phyloP scores from a whole-genome alignment of 768 basidiomycete species.

The Cystobasidium onofrii region DNA sequence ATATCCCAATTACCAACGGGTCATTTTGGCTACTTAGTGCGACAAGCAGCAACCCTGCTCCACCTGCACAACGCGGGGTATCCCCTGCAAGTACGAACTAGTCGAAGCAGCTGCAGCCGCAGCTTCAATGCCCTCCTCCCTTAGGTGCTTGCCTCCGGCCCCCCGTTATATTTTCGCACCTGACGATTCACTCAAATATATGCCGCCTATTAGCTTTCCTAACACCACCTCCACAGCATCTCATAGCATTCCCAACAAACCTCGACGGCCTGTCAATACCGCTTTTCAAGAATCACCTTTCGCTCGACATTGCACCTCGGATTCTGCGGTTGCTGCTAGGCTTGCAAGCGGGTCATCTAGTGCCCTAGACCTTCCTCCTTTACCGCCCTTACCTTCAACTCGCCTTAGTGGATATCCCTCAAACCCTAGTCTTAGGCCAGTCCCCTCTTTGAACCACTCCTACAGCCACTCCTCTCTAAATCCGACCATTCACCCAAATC shows the following conservation, averaged over 20 bases:
- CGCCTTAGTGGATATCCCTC: neutral
- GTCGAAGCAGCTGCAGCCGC: constrained; percentile 1
- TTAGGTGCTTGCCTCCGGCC: constrained; percentile 13
- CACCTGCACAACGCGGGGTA: neutral
- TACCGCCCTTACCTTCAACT: neutral
- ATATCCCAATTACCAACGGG: no score
- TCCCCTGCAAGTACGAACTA: neutral
- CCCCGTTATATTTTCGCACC: constrained; percentile 13
- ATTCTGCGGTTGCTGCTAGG: neutral
- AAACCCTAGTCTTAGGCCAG: neutral
- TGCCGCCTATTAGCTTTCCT: neutral
- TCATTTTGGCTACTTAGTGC: neutral
- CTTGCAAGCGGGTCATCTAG: neutral
- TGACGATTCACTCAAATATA: neutral
- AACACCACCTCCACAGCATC: neutral
- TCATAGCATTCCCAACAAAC: neutral
- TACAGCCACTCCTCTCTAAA: neutral
- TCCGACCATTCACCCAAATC: neutral
- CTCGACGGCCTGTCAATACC: neutral
- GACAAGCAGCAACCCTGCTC: constrained; percentile 15
- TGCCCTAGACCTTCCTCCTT: neutral
- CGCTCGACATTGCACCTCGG: neutral
- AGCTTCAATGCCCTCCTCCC: neutral
- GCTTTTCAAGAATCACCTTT: neutral
- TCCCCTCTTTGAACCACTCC: neutral